Conservation (phyloP, 768 basidiomycete genomes). For the Lyophyllum shimeji region DNA sequence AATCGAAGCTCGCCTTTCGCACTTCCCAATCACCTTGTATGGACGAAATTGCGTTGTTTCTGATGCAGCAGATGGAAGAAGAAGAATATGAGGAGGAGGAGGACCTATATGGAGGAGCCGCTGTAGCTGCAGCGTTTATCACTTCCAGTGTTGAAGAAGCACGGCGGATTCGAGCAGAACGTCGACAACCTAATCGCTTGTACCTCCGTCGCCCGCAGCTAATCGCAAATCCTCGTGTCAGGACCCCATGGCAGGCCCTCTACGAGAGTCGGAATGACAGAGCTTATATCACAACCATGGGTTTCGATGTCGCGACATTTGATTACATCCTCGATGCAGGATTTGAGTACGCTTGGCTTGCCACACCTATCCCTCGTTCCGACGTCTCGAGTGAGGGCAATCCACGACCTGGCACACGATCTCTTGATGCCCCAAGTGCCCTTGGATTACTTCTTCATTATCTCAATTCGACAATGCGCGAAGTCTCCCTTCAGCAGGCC, state of each 20-base stretch:
- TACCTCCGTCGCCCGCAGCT: conserved; percentile 28
- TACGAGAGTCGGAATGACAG: conserved; percentile 23
- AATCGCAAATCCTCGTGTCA: conserved; percentile 26
- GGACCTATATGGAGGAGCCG: background rate
- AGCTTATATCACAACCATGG: conserved; percentile 40
- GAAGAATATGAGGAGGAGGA: conserved; percentile 6
- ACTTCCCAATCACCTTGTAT: background rate
- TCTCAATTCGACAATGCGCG: conserved; percentile 38
- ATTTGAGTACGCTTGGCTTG: conserved; percentile 27
- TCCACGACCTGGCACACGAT: no score
- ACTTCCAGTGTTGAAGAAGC: conserved; percentile 1
- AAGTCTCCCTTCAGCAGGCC: conserved; percentile 37
- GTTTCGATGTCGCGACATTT: conserved; percentile 25
- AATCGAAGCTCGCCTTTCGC: background rate
- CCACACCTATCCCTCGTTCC: no score
- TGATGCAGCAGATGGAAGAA: conserved; percentile 1
- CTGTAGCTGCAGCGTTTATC: background rate
- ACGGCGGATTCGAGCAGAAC: background rate
- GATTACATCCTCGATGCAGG: conserved; percentile 29
- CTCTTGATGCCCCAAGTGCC: conserved; percentile 37
- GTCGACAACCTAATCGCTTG: conserved; percentile 12
- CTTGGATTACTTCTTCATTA: conserved; percentile 41
- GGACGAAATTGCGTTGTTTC: no score
- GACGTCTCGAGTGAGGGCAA: no score
- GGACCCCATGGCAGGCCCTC: conserved; percentile 34